Evolutionary conservation across 768 basidiomycete genomes (phyloP).

Genomic region (Lactifluus subvellereus): DNA sequence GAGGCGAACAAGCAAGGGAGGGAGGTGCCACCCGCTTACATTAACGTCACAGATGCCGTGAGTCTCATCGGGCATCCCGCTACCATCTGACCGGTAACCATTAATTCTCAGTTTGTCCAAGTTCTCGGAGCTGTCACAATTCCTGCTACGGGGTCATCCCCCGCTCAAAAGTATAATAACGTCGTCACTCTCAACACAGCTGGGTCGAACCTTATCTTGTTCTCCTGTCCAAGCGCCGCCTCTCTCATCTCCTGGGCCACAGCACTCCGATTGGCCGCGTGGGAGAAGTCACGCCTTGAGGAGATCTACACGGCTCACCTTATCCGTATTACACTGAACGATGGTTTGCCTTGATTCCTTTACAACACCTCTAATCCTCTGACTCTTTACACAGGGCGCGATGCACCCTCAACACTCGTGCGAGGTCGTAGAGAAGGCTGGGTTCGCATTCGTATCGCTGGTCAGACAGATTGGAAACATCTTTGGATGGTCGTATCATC

Average conservation of each 20-base stretch:
- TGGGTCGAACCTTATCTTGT: conserved; percentile 82
- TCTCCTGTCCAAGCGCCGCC: conserved; percentile 71
- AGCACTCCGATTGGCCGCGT: conserved; percentile 81
- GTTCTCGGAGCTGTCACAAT: conserved; percentile 70
- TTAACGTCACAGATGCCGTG: conserved; percentile 86
- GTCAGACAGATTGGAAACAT: conserved; percentile 95
- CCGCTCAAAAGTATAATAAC: conserved; percentile 58
- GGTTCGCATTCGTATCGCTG: conserved; percentile 86
- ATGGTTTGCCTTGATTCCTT: conserved; percentile 32
- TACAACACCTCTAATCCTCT: conserved; percentile 1
- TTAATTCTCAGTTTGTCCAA: conserved; percentile 56
- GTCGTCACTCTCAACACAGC: conserved; percentile 92
- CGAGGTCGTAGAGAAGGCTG: conserved; percentile 84
- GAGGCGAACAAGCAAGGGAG: conserved; percentile 73
- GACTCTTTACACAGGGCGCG: conserved; percentile 33
- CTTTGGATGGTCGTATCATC: conserved; percentile 76
- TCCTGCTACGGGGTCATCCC: conserved; percentile 45
- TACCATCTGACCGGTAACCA: conserved; percentile 8
- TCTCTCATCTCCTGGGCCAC: conserved; percentile 86
- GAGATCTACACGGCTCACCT: conserved; percentile 98
- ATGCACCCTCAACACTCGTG: conserved; percentile 56
- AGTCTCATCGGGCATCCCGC: conserved; percentile 32
- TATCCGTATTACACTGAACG: conserved; percentile 66
- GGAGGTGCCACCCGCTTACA: conserved; percentile 81
- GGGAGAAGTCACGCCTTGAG: conserved; percentile 93